A percentile compares a stretch with the other conserved stretches of the same genome.
Evolutionary conservation across 1,284 basidiomycete species (phyloP).

Genomic region (Wallemia mellicola): DNA sequence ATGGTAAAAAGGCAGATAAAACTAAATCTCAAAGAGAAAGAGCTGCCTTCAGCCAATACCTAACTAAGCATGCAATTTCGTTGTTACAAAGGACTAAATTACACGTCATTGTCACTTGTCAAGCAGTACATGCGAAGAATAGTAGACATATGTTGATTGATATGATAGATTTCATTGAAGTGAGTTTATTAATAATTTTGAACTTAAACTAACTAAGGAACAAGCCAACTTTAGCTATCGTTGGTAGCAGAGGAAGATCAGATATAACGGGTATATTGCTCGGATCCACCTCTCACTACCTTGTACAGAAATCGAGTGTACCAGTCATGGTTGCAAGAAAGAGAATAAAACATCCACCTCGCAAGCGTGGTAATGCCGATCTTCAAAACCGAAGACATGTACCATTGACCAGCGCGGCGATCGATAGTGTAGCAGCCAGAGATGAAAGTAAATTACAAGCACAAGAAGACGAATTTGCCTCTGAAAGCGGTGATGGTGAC

Average conservation of each 20-base stretch:
- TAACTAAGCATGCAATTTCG: constrained; percentile 58
- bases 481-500: background rate
- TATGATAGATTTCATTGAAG: constrained; percentile 66
- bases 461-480: constrained; percentile 2
- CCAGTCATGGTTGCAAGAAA: constrained; percentile 76
- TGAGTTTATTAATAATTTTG: background rate
- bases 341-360: constrained; percentile 35
- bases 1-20: background rate
- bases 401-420: constrained; percentile 49
- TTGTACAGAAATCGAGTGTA: constrained; percentile 70
- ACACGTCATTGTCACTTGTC: constrained; percentile 60
- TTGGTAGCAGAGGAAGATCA: constrained; percentile 68
- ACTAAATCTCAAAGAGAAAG: background rate
- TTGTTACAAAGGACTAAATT: constrained; percentile 67
- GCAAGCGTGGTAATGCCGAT: constrained; percentile 18
- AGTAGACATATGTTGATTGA: constrained; percentile 68
- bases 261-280: constrained; percentile 78
- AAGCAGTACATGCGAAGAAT: constrained; percentile 88
- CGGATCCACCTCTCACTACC: constrained; percentile 88
- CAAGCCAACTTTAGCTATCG: constrained; percentile 42
- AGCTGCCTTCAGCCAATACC: constrained; percentile 25
- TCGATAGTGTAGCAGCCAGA: constrained; percentile 27
- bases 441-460: constrained; percentile 1
- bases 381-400: constrained; percentile 28
- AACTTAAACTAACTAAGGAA: background rate